A percentile compares a stretch with the other conserved stretches of the same genome.
These are phyloP conservation scores for Aspergillus phoenicis DNA, from an alignment of 2,329 filamentous ascomycete genomes.

Conservation along the genomic window DNA sequence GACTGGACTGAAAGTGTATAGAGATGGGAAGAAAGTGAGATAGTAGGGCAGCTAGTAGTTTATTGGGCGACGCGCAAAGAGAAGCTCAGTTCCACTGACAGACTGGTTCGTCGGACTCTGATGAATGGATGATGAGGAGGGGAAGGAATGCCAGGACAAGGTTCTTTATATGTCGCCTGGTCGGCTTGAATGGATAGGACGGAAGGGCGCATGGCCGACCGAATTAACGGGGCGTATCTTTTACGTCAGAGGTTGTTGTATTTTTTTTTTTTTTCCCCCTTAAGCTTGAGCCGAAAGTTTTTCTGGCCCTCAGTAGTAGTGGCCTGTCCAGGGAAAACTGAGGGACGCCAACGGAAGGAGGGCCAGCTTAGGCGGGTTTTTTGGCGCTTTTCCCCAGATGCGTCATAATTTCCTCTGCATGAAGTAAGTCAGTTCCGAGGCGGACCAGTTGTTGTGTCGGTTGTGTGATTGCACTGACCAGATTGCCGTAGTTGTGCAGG, in stretches of 20 bases:
- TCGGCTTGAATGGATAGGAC: not conserved
- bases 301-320: too few species aligned
- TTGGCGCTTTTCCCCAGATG: slow-evolving; percentile 28
- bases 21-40: not conserved
- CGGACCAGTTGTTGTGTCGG: not conserved
- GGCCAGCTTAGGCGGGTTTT: too few species aligned
- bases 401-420: slow-evolving; percentile 31
- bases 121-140: slow-evolving; percentile 1
- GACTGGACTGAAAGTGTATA: not conserved
- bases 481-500: not conserved
- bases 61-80: not conserved
- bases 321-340: not conserved
- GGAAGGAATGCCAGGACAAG: not conserved
- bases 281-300: not conserved
- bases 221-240: not conserved
- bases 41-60: not conserved
- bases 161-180: not conserved
- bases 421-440: slow-evolving; percentile 9
- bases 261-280: not conserved
- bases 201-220: not conserved
- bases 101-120: not conserved
- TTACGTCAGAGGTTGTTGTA: slow-evolving; percentile 3
- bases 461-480: not conserved
- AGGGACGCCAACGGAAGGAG: not conserved
- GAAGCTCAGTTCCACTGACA: not conserved